Evolutionary conservation across 768 basidiomycete species (phyloP).

Genomic region (Boletus rufocinnamomeus): DNA sequence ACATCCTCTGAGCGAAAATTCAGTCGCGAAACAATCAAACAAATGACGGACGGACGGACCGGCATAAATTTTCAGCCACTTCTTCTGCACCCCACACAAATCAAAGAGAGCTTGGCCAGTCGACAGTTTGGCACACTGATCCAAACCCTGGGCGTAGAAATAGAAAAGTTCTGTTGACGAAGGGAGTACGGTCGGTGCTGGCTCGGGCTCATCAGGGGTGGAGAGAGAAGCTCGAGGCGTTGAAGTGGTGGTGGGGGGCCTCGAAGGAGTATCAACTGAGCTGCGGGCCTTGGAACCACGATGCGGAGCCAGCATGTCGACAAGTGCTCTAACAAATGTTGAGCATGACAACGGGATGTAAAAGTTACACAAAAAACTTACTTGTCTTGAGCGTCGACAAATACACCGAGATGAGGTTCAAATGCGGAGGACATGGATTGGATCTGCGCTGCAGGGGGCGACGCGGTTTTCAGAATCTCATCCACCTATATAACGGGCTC

Average conservation of each 20-base stretch:
- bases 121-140: conserved; percentile 90
- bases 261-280: conserved; percentile 61
- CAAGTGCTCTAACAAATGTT: conserved; percentile 59
- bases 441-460: conserved; percentile 49
- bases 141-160: conserved; percentile 93
- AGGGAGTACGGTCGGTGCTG: conserved; percentile 72
- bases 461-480: conserved; percentile 60
- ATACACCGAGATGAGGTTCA: conserved; percentile 89
- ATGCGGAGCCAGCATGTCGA: conserved; percentile 89
- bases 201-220: conserved; percentile 45
- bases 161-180: conserved; percentile 97
- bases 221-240: conserved; percentile 41
- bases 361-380: conserved; percentile 41
- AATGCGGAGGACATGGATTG: conserved; percentile 87
- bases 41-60: conserved; percentile 47
- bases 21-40: neutral
- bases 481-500: conserved; percentile 47
- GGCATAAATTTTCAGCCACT: conserved; percentile 94
- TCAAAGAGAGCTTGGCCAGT: conserved; percentile 84
- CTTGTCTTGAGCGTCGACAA: conserved; percentile 97
- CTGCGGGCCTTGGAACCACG: conserved; percentile 62
- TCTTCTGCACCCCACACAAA: conserved; percentile 78
- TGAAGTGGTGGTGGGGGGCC: conserved; percentile 27
- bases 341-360: neutral
- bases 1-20: conserved; percentile 73